These are phyloP conservation scores for Raddia guianensis DNA, from an alignment of 176 grass and related monocot genomes.

Conservation along the genomic window DNA sequence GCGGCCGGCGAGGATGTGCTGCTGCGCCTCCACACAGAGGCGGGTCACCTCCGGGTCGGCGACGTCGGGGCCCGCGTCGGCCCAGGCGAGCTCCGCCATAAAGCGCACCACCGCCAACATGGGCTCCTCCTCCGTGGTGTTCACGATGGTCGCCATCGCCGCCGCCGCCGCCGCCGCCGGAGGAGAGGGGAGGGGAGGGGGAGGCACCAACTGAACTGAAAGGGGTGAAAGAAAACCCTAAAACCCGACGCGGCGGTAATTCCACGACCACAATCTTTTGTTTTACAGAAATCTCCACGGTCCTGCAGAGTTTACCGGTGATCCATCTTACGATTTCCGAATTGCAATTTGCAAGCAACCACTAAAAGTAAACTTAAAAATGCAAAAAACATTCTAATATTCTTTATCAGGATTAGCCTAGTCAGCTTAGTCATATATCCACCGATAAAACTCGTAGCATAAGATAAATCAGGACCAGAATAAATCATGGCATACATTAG, in stretches of 20 bases:
- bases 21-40: conserved; percentile 79
- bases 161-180: conserved; percentile 32
- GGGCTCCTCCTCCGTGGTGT: conserved; percentile 91
- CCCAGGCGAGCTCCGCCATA: conserved; percentile 81
- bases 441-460: no score
- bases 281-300: no score
- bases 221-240: conserved; percentile 50
- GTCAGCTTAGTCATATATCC: no score
- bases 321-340: no score
- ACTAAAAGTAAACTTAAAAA: no score
- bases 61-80: conserved; percentile 83
- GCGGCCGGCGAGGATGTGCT: conserved; percentile 58
- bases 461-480: no score
- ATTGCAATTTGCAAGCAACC: no score
- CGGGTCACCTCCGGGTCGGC: conserved; percentile 75
- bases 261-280: no score
- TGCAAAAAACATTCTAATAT: no score
- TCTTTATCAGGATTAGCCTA: no score
- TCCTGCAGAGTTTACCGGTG: no score
- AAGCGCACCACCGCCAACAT: conserved; percentile 79
- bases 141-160: conserved; percentile 74
- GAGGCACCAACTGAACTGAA: not conserved
- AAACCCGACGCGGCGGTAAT: conserved; percentile 5
- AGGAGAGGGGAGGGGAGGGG: not conserved
- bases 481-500: no score